Percentiles rank a stretch among this genome's conserved stretches.
These are phyloP conservation scores for Fusarium torreyae DNA, from an alignment of 2,329 filamentous ascomycete genomes.

Conservation along the genomic window DNA sequence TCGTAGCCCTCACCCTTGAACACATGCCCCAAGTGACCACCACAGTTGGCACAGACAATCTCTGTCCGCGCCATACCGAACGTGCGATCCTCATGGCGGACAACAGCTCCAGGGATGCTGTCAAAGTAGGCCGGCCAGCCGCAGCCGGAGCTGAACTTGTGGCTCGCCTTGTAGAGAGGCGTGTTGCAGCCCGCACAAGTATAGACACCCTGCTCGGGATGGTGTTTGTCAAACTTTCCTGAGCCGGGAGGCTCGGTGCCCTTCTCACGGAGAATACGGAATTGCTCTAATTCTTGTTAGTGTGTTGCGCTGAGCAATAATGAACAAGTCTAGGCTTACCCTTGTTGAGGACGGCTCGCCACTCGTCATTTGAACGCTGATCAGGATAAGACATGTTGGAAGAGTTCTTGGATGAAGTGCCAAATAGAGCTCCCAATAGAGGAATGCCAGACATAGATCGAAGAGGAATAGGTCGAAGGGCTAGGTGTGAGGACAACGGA, in stretches of 20 bases:
- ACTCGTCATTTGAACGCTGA: slow-evolving; percentile 85
- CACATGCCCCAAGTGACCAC: slow-evolving; percentile 93
- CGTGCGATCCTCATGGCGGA: slow-evolving; percentile 80
- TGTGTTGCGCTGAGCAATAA: not conserved
- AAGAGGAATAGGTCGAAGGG: slow-evolving; percentile 50
- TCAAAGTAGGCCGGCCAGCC: slow-evolving; percentile 99
- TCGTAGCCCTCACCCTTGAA: slow-evolving; percentile 90
- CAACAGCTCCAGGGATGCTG: slow-evolving; percentile 91
- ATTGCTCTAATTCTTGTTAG: slow-evolving; percentile 80
- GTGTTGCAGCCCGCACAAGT: slow-evolving; percentile 88
- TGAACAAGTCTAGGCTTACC: slow-evolving; percentile 53
- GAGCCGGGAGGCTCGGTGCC: slow-evolving; percentile 88
- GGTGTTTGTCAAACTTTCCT: slow-evolving; percentile 91
- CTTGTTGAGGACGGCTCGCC: slow-evolving; percentile 84
- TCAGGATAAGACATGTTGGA: slow-evolving; percentile 83
- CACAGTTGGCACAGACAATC: slow-evolving; percentile 95
- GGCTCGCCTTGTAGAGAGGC: slow-evolving; percentile 90
- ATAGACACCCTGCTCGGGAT: slow-evolving; percentile 83
- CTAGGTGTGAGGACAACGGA: slow-evolving; percentile 45
- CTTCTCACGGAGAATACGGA: slow-evolving; percentile 91
- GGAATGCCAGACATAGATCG: slow-evolving; percentile 83
- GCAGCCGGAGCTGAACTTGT: slow-evolving; percentile 97
- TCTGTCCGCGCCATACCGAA: slow-evolving; percentile 91
- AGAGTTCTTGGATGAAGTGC: slow-evolving; percentile 68
- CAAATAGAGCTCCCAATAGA: slow-evolving; percentile 83